phyloP scores from a whole-genome alignment of 2,329 filamentous ascomycete species.

The Penicillium brasilianum region DNA sequence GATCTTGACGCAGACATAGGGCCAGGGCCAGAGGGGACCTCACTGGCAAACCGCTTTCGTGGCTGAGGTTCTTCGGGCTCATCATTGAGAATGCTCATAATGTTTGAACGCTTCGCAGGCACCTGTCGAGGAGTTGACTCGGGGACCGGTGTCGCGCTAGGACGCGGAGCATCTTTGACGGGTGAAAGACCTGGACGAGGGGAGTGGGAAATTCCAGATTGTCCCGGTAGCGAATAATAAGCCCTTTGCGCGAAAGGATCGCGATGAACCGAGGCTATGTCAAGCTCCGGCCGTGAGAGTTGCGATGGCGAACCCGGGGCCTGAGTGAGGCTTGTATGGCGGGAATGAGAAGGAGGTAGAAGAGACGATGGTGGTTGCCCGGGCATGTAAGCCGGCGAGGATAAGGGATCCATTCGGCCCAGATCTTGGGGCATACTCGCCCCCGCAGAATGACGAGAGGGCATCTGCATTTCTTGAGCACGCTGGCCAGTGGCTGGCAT shows the following conservation, averaged over 20 bases:
- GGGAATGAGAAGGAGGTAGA: conserved; percentile 41
- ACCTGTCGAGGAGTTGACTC: conserved; percentile 46
- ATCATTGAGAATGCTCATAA: conserved; percentile 56
- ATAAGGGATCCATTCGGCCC: conserved; percentile 41
- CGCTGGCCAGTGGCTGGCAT: conserved; percentile 33
- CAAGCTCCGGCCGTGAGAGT: conserved; percentile 38
- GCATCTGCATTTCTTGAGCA: conserved; percentile 37
- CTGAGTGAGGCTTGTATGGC: conserved; percentile 43
- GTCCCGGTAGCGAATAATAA: conserved; percentile 38
- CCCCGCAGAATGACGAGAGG: conserved; percentile 38
- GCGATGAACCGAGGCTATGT: conserved; percentile 42
- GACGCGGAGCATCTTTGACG: conserved; percentile 43
- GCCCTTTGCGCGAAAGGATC: conserved; percentile 43
- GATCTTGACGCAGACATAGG: conserved; percentile 35
- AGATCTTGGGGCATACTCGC: conserved; percentile 35
- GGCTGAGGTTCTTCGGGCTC: conserved; percentile 54
- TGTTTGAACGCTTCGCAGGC: conserved; percentile 56
- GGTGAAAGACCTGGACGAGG: conserved; percentile 40
- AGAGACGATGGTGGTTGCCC: conserved; percentile 34
- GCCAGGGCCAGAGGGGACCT: conserved; percentile 31
- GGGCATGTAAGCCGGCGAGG: conserved; percentile 38
- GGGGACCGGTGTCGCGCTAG: conserved; percentile 38
- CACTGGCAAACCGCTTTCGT: conserved; percentile 52
- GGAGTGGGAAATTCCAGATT: conserved; percentile 37
- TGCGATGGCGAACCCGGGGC: conserved; percentile 43